These are phyloP conservation scores for Brasenia schreberi DNA, from an alignment of 164 flowering plant species.

Conservation along the genomic window DNA sequence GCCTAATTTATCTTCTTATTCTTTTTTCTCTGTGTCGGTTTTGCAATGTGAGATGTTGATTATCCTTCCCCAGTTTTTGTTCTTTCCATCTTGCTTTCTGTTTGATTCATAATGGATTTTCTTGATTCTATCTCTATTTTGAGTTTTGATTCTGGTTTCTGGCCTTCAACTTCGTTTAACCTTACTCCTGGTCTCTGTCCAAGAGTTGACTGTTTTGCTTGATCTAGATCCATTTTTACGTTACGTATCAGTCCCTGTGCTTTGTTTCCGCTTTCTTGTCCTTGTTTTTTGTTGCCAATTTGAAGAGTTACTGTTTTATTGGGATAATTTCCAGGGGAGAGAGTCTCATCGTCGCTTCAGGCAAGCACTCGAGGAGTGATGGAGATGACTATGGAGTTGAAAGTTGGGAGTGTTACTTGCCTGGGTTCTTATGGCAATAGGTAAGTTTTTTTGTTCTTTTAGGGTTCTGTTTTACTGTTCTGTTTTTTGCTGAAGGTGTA, in stretches of 20 bases:
- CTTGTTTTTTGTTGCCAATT: not conserved
- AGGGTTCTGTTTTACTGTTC: not conserved
- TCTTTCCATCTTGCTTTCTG: not conserved
- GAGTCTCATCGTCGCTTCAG: conserved; percentile 19
- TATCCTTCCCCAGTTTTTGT: not conserved
- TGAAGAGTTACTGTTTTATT: not conserved
- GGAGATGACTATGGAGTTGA: conserved; percentile 12
- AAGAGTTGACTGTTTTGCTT: not conserved
- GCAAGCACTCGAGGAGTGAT: conserved; percentile 19
- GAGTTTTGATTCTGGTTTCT: not conserved
- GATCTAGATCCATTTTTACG: not conserved
- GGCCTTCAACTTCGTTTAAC: not conserved
- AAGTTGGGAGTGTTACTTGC: conserved; percentile 4
- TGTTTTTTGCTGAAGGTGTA: not conserved
- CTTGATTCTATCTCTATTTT: not conserved
- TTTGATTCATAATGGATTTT: not conserved
- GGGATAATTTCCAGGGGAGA: conserved; percentile 12
- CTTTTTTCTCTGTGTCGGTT: not conserved
- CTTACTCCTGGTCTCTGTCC: not conserved
- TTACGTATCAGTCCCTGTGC: not conserved
- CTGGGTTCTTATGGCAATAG: conserved; percentile 16
- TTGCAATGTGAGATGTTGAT: not conserved
- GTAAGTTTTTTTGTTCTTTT: conserved; percentile 3
- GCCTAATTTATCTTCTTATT: not conserved
- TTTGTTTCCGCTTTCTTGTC: not conserved